A percentile compares a stretch with the other conserved stretches of the same genome.
phyloP scores from a whole-genome alignment of 495 filamentous ascomycete genomes.

The Annulohypoxylon maeteangense region DNA sequence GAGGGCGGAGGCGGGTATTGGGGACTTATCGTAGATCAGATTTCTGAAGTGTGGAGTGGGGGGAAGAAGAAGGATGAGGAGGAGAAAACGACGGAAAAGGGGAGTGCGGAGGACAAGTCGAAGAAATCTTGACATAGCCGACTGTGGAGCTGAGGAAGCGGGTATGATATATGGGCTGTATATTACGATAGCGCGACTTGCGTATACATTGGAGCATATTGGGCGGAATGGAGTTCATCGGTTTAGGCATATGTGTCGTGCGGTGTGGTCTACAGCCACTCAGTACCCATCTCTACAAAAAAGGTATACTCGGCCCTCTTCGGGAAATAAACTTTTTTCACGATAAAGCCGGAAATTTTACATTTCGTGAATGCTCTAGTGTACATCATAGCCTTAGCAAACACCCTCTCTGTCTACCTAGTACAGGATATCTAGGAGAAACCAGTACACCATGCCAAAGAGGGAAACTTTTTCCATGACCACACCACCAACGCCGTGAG shows the following conservation, averaged over 20 bases:
- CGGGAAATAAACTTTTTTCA: neutral
- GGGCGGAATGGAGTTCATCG: conserved; percentile 24
- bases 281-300: conserved; percentile 25
- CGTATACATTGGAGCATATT: conserved; percentile 22
- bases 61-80: conserved; percentile 51
- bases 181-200: conserved; percentile 8
- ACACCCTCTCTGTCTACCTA: neutral
- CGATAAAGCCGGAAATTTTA: neutral
- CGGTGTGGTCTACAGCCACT: conserved; percentile 7
- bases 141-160: neutral
- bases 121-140: conserved; percentile 33
- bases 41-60: conserved; percentile 82
- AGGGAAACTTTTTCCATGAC: conserved; percentile 13
- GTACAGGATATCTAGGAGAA: neutral
- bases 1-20: conserved; percentile 80
- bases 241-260: conserved; percentile 1
- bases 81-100: conserved; percentile 32
- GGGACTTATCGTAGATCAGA: conserved; percentile 83
- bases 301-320: neutral
- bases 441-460: neutral
- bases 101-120: conserved; percentile 45
- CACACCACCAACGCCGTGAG: conserved; percentile 21
- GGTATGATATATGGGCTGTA: conserved; percentile 1
- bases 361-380: conserved; percentile 7
- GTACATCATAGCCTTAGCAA: neutral